Conservation (phyloP, 768 basidiomycete genomes). For the Naganishia vishniacii region DNA sequence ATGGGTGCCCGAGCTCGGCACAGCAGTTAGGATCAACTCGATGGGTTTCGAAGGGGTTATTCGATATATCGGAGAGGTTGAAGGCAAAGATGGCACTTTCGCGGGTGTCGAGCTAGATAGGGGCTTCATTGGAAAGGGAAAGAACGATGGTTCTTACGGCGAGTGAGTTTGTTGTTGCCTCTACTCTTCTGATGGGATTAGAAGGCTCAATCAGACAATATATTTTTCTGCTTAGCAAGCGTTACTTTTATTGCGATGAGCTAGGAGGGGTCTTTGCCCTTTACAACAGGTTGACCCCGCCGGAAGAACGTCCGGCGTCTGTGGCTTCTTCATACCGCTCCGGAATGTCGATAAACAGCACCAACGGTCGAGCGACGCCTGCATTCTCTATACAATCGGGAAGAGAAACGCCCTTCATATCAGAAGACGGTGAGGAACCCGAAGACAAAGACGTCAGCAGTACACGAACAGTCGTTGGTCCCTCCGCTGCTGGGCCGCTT, state of each 20-base stretch:
- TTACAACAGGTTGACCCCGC: slow-evolving; percentile 68
- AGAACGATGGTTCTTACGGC: slow-evolving; percentile 84
- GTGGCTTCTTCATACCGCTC: slow-evolving; percentile 64
- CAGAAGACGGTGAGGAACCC: slow-evolving; percentile 53
- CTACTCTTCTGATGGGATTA: neutral
- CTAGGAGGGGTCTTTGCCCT: slow-evolving; percentile 89
- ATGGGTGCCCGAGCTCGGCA: slow-evolving; percentile 58
- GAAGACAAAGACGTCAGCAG: slow-evolving; percentile 38
- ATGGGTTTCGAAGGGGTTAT: slow-evolving; percentile 78
- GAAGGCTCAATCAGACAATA: neutral
- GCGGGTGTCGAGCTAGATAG: slow-evolving; percentile 85
- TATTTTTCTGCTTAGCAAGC: slow-evolving; percentile 54
- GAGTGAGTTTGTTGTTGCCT: slow-evolving; percentile 59
- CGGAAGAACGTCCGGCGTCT: slow-evolving; percentile 73
- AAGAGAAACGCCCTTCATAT: slow-evolving; percentile 28
- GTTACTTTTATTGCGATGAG: slow-evolving; percentile 78
- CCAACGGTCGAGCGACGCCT: slow-evolving; percentile 28
- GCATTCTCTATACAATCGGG: slow-evolving; percentile 26
- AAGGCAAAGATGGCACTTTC: slow-evolving; percentile 83
- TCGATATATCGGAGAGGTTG: slow-evolving; percentile 74
- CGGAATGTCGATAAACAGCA: slow-evolving; percentile 53
- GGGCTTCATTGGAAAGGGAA: slow-evolving; percentile 83
- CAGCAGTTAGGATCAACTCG: slow-evolving; percentile 78
- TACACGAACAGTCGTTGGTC: neutral
- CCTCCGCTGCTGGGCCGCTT: slow-evolving; percentile 19